These are phyloP conservation scores for Cytospora piceicola DNA, from an alignment of 2,329 filamentous ascomycete genomes.

Conservation along the genomic window DNA sequence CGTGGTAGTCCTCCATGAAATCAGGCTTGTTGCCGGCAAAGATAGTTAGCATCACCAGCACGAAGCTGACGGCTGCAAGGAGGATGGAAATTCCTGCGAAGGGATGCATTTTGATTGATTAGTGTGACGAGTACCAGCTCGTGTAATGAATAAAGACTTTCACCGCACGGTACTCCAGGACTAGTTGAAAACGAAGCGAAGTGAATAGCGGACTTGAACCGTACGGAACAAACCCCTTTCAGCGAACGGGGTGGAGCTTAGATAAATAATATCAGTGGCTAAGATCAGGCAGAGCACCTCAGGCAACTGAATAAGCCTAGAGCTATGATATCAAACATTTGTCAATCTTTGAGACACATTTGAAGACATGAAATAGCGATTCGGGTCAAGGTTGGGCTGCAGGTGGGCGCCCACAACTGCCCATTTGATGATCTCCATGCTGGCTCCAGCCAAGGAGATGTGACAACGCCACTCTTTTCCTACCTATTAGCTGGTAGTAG, in stretches of 20 bases:
- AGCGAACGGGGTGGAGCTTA: not conserved
- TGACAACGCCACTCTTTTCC: conserved; percentile 2
- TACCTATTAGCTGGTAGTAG: not conserved
- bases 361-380: not conserved
- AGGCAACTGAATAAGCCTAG: not conserved
- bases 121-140: conserved; percentile 14
- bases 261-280: conserved; percentile 13
- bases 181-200: conserved; percentile 4
- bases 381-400: conserved; percentile 9
- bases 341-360: conserved; percentile 1
- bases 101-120: conserved; percentile 23
- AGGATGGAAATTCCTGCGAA: conserved; percentile 37
- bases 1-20: conserved; percentile 45
- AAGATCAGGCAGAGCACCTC: not conserved
- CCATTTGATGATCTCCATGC: conserved; percentile 4
- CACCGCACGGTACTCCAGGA: not conserved
- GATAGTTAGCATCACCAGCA: conserved; percentile 43
- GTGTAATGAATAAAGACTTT: not conserved
- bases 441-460: not conserved
- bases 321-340: not conserved
- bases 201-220: not conserved
- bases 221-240: not conserved
- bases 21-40: conserved; percentile 44
- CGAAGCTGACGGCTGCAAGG: conserved; percentile 42
- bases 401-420: not conserved